A percentile compares a stretch with the other conserved stretches of the same genome.
phyloP scores from a whole-genome alignment of 257 asterid species.

The Solanum arcanum region DNA sequence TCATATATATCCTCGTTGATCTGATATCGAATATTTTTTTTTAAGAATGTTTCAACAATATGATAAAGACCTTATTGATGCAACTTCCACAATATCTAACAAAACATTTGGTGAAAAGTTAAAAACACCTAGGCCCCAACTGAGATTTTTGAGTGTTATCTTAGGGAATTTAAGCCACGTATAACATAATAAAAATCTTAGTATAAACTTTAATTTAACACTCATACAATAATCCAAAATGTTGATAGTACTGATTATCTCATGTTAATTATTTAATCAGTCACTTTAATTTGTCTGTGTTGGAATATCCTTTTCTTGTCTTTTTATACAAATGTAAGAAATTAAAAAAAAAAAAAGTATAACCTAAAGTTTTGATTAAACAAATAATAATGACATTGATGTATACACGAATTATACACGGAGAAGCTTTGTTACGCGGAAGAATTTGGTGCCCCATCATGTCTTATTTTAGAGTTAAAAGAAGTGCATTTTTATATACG shows the following conservation, averaged over 20 bases:
- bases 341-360: neutral
- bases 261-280: neutral
- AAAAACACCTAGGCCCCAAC: neutral
- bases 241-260: neutral
- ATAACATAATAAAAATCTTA: neutral
- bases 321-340: neutral
- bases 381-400: neutral
- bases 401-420: constrained; percentile 27
- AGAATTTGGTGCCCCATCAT: constrained; percentile 8
- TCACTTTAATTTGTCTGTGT: neutral
- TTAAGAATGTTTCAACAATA: neutral
- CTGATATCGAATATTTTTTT: neutral
- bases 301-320: neutral
- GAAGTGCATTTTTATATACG: neutral
- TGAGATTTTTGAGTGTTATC: neutral
- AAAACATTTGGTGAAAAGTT: neutral
- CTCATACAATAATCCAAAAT: neutral
- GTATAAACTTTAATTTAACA: neutral
- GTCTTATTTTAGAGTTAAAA: neutral
- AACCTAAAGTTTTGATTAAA: neutral
- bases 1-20: neutral
- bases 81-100: neutral
- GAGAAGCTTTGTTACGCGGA: neutral
- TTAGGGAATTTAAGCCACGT: neutral
- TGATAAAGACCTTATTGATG: neutral